Evolutionary conservation across 495 filamentous ascomycete species (phyloP), one percentile per base, ranked within the genome.

Genomic region (Daldinia childiae): DNA sequence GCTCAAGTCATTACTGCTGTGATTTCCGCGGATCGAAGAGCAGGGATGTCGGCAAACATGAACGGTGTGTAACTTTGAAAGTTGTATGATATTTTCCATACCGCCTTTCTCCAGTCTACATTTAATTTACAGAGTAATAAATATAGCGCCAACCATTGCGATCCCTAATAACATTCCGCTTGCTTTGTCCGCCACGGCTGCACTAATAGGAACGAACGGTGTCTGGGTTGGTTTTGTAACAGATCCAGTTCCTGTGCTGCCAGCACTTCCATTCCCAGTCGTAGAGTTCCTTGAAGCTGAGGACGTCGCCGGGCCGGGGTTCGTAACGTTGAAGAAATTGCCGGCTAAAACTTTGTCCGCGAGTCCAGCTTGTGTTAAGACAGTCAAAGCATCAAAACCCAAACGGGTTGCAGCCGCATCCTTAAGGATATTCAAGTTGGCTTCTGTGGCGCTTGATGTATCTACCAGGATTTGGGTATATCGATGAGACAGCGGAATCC

Each of bases 321-420:
- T 84, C 11, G 80, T 83, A 17, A 83, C 82, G 45, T 82, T 81
- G 63, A 76, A 84, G 57, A 74, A 83, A 63, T 82, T 84, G n/a
- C 78, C 82, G 8, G 81, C 82, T 11, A 82, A 66, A 8, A 81
- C 76, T 52, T 77, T 71, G 19, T 67, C 74, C 29, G 21, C 66
- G 9, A 84, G 69, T 14, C 74, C 74, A 38, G 79, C 80, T 45
- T 71, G 26, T 12, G 65, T 66, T 34, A 84, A 65, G 21, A 80
- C 74, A 30, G 32, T 12, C 17, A 52, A 11, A 0, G 77, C 76
- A 38, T 79, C 63, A 63, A 84, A 83, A 41, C 75, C 76, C 29
- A 34, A 15, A 15, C 75, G 66, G 55, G 27, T 80, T 43, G 41
- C 45, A 12, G 79, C 81, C 9, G 80, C 80, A 3, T 39, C 38